A percentile compares a stretch with the other conserved stretches of the same genome.
phyloP scores from a whole-genome alignment of 352 stramenopile genomes.

The Peronospora farinosa region DNA sequence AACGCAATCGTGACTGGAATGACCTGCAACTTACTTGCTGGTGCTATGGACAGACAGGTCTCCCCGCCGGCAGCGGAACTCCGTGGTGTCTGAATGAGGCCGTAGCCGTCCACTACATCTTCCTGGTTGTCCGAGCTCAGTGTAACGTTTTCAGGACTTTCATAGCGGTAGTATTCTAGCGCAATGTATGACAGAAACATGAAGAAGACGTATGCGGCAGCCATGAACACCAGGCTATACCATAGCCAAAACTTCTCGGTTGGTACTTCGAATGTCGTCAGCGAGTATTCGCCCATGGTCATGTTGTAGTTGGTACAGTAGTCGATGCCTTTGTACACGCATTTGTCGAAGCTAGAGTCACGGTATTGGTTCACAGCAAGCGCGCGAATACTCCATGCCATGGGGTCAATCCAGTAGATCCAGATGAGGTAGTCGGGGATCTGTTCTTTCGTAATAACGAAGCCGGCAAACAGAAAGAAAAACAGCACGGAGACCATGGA shows the following conservation, averaged over 20 bases:
- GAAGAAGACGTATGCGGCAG: conserved; percentile 10
- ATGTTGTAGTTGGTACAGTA: conserved; percentile 24
- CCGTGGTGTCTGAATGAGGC: conserved; percentile 3
- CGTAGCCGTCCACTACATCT: neutral
- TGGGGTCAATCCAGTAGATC: conserved; percentile 20
- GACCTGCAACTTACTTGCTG: neutral
- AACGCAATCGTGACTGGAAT: conserved; percentile 12
- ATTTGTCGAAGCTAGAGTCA: conserved; percentile 18
- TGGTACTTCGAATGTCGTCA: conserved; percentile 17
- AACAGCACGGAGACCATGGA: neutral
- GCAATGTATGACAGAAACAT: conserved; percentile 11
- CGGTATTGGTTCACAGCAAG: conserved; percentile 27
- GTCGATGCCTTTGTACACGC: conserved; percentile 22
- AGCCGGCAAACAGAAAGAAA: neutral
- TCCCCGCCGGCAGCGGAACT: neutral
- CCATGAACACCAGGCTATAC: conserved; percentile 13
- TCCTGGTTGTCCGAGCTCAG: neutral
- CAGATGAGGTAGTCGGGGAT: conserved; percentile 24
- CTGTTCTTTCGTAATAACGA: conserved; percentile 19
- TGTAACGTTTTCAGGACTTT: conserved; percentile 12
- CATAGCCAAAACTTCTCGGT: conserved; percentile 17
- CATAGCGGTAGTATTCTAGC: conserved; percentile 16
- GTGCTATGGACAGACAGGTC: neutral
- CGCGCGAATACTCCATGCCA: conserved; percentile 15
- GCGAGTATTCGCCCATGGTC: conserved; percentile 17